Evolutionary conservation across 768 basidiomycete species (phyloP), one percentile per base, ranked within the genome.

Genomic region (Leccinum barrowsii): DNA sequence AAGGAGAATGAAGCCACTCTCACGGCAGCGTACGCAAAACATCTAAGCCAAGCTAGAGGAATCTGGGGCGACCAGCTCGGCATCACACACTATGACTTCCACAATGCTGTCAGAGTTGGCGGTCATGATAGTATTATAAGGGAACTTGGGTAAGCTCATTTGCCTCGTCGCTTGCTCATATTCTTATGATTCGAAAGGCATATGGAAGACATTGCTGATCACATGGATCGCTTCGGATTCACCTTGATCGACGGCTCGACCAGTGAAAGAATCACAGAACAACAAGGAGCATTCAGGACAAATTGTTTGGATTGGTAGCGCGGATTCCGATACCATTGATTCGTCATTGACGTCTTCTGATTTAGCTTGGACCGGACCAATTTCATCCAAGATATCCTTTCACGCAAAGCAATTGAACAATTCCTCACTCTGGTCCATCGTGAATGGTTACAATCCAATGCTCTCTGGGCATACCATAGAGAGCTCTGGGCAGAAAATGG

Each of bases 401-500:
- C 95, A 4, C 83, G 89, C 12, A 82, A 82, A 44, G 85, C 87
- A 0, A 78, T 98, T 15, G 89, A 94, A 66, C 83, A 90, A 60
- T 98, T 92, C 68, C 82, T 98, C 35, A 70, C 79, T 44, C 86
- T 93, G 40, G 84, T 90, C 52, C 86, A 86, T 42, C 83, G 86
- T 2, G 88, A 89, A 68, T 94, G 91, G 89, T 67, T 85, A 28
- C 80, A 82, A 54, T 84, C 85, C 10, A 78, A 77, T 57, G 74
- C 81, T 7, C 76, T 98, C 10, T 98, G 94, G 92, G 79, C 83
- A 0, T 79, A 90, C 49, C 96, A 98, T 73, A 85, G 95, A 21
- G 91, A 95, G 69, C 76, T 98, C 4, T 99, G 95, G 95, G 97
- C 97, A 1, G 96, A 95, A 76, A 96, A 94, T 66, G 94, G 94